Base-by-base conservation (phyloP, 1,139 yeast species). In the Hansenula sp. region DNA sequence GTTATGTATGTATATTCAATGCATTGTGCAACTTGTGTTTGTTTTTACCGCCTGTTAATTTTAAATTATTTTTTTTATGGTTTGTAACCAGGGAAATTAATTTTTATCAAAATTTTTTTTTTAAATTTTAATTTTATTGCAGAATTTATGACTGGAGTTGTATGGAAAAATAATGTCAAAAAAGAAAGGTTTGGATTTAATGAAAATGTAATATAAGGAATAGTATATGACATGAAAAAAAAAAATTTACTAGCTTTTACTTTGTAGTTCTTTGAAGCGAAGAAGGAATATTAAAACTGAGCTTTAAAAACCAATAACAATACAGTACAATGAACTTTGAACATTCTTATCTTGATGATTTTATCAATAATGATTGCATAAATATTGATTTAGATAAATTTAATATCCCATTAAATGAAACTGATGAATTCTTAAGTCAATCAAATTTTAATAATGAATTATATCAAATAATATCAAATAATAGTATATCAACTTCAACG, bases 381-480 rank as follows among this genome's bases (percentile, higher is more conserved):
- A 33, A 25, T n/a, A 25, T 33, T 7, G 35, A 33, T n/a, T n/a
- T 32, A 9, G 29, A 30, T 29, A 27, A 34, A 13, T 18, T 25
- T 11, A 27, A 16, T 17, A 8, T 28, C 16, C n/a, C 17, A 12
- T 16, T 24, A 24, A 9, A 26, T 6, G 20, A 32, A 14, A 24
- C 11, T 14, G 13, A 24, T n/a, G 22, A 29, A n/a, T 7, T 21
- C 7, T 8, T 8, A 2, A n/a, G 6, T 14, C 2, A 8, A 14
- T 21, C 19, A 14, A 14, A 21, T 16, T 30, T 29, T 6, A 38
- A 31, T 9, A 32, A 27, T 16, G 44, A 38, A 11, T 6, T 36
- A 4, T 25, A 36, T n/a, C 42, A 36, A 28, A 31, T 31, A 10
- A 28, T 29, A 10, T 32, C 44, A 14, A 37, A 36, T 8, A 18